Evolutionary conservation across 371 early-diverging fungal species (phyloP).

Genomic region (Saksenaea vasiformis): DNA sequence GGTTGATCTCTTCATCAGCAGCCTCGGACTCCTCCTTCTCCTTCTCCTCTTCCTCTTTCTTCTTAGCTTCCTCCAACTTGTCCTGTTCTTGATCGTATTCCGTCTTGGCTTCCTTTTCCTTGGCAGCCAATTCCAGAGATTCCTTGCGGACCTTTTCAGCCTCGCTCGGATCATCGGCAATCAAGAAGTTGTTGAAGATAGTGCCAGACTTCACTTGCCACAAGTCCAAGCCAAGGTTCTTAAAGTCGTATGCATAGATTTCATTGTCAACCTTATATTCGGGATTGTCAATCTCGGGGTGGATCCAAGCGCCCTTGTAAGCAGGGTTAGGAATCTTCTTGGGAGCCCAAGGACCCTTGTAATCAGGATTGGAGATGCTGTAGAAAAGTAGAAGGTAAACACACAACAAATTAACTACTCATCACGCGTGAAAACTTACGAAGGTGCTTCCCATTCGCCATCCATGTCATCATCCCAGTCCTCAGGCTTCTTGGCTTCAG

Average conservation of each 20-base stretch:
- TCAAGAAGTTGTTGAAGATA: conserved; percentile 91
- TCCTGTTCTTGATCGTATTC: conserved; percentile 42
- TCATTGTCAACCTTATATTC: conserved; percentile 86
- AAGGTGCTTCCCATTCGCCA: conserved; percentile 92
- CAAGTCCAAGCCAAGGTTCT: conserved; percentile 90
- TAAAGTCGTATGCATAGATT: conserved; percentile 78
- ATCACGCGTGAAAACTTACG: conserved; percentile 21
- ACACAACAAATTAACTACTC: conserved; percentile 23
- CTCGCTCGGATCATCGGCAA: conserved; percentile 72
- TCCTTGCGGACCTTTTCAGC: conserved; percentile 70
- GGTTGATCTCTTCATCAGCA: conserved; percentile 27
- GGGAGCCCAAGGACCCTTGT: conserved; percentile 80
- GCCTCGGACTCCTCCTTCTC: conserved; percentile 13
- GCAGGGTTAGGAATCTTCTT: conserved; percentile 90
- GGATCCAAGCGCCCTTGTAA: conserved; percentile 96
- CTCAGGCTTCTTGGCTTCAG: conserved; percentile 86
- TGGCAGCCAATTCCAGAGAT: conserved; percentile 56
- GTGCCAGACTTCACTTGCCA: conserved; percentile 96
- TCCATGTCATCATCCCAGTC: conserved; percentile 91
- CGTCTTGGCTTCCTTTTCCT: conserved; percentile 57
- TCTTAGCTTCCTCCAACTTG: conserved; percentile 32
- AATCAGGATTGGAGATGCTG: conserved; percentile 84
- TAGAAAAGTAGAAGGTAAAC: conserved; percentile 58
- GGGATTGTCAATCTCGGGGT: conserved; percentile 89
- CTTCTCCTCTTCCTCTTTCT: conserved; percentile 26